phyloP scores from a whole-genome alignment of 345 rosid species.

The Eucalyptus lansdowneana region DNA sequence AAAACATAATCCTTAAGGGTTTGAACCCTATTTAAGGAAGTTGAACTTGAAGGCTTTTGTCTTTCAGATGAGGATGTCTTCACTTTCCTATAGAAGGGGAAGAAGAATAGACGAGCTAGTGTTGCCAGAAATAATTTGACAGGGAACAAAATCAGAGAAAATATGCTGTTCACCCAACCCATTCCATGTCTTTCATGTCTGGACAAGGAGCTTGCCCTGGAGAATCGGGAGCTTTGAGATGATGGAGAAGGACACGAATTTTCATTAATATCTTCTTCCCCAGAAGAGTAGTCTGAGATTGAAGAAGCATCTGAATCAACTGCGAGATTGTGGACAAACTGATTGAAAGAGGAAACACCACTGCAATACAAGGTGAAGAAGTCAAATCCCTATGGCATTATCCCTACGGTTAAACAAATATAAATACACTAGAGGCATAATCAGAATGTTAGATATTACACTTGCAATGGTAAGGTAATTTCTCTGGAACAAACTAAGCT shows the following conservation, averaged over 20 bases:
- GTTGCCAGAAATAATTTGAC: conserved; percentile 39
- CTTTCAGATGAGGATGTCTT: conserved; percentile 17
- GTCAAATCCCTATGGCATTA: background rate
- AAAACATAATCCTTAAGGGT: conserved; percentile 52
- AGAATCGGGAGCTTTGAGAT: conserved; percentile 61
- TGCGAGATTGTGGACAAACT: conserved; percentile 76
- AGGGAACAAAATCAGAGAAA: conserved; percentile 68
- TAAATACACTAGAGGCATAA: background rate
- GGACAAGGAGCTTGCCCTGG: conserved; percentile 30
- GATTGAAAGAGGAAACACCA: conserved; percentile 95
- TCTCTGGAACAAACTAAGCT: background rate
- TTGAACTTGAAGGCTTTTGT: conserved; percentile 16
- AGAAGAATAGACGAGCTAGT: conserved; percentile 19
- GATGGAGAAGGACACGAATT: conserved; percentile 43
- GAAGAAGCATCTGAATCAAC: conserved; percentile 68
- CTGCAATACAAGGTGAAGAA: conserved; percentile 13
- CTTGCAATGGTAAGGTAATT: background rate
- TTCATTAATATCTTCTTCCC: conserved; percentile 64
- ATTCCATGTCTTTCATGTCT: conserved; percentile 22
- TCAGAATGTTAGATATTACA: background rate
- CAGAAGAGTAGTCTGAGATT: conserved; percentile 62
- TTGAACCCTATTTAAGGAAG: conserved; percentile 24
- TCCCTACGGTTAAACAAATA: background rate
- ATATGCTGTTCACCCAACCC: conserved; percentile 36
- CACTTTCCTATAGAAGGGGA: conserved; percentile 19